phyloP scores from a whole-genome alignment of 495 filamentous ascomycete species.

The Chlorociboria aeruginascens region DNA sequence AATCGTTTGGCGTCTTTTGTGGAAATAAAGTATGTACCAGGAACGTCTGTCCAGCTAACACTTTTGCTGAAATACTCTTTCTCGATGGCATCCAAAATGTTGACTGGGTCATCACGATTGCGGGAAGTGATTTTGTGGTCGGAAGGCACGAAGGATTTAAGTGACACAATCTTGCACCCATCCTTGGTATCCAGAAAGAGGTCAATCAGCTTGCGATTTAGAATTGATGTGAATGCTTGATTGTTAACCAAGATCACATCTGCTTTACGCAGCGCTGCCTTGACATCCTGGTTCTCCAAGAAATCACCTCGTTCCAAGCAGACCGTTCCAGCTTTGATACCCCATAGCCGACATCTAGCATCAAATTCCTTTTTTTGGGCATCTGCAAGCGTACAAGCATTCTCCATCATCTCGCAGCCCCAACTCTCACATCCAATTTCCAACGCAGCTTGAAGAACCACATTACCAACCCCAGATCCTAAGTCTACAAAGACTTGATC shows the following conservation, averaged over 20 bases:
- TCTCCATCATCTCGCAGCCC: conserved; percentile 92
- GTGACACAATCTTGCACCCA: conserved; percentile 73
- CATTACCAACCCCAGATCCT: conserved; percentile 91
- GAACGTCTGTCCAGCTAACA: conserved; percentile 85
- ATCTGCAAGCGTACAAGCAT: conserved; percentile 72
- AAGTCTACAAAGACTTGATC: conserved; percentile 85
- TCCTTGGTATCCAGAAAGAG: conserved; percentile 93
- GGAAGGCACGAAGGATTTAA: conserved; percentile 68
- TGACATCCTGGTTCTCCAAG: conserved; percentile 56
- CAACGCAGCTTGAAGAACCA: conserved; percentile 85
- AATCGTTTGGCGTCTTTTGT: conserved; percentile 52
- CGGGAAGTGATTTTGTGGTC: conserved; percentile 56
- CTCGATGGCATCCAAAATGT: conserved; percentile 62
- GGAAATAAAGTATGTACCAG: conserved; percentile 78
- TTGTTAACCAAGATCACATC: conserved; percentile 97
- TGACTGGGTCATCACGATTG: conserved; percentile 64
- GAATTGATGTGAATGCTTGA: conserved; percentile 75
- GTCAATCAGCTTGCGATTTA: conserved; percentile 76
- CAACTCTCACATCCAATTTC: conserved; percentile 90
- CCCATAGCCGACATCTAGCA: conserved; percentile 80
- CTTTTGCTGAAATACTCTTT: conserved; percentile 67
- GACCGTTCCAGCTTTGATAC: conserved; percentile 66
- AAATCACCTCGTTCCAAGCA: conserved; percentile 78
- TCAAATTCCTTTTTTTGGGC: conserved; percentile 78
- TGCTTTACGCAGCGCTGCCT: conserved; percentile 61